Evolutionary conservation across 768 basidiomycete genomes (phyloP).

Genomic region (Lactifluus rugatus): DNA sequence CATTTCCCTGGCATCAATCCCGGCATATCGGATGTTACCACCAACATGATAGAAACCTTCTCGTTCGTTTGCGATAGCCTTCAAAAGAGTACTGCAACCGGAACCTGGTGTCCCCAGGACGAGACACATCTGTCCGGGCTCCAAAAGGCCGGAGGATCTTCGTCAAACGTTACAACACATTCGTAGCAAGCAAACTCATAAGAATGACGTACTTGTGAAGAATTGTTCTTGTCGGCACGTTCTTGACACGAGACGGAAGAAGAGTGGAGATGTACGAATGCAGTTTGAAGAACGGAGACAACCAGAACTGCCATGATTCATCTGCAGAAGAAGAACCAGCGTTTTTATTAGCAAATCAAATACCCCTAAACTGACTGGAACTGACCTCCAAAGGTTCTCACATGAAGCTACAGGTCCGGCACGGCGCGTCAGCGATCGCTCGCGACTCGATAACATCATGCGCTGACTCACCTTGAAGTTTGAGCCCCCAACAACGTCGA

Average conservation of each 20-base stretch:
- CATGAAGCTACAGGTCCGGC: constrained; percentile 37
- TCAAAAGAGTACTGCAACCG: constrained; percentile 83
- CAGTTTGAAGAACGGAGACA: constrained; percentile 10
- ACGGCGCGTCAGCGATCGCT: background rate
- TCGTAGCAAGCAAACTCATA: too few species aligned
- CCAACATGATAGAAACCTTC: constrained; percentile 51
- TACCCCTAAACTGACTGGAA: constrained; percentile 15
- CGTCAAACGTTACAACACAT: constrained; percentile 49
- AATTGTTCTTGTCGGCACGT: constrained; percentile 7
- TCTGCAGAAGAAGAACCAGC: background rate
- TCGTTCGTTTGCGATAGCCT: constrained; percentile 70
- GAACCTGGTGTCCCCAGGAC: constrained; percentile 36
- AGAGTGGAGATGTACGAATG: background rate
- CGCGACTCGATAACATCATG: background rate
- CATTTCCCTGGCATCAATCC: constrained; percentile 71
- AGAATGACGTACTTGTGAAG: constrained; percentile 12
- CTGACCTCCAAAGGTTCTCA: constrained; percentile 51
- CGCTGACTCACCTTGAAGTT: constrained; percentile 43
- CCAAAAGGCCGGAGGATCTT: constrained; percentile 46
- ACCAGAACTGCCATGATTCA: constrained; percentile 20
- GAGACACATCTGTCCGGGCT: constrained; percentile 20
- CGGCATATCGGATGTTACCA: constrained; percentile 75
- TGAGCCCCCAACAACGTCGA: constrained; percentile 50
- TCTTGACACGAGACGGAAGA: constrained; percentile 5
- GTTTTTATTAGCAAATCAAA: background rate